Evolutionary conservation across 352 stramenopile species (phyloP), one percentile per base, ranked within the genome.

Genomic region (Pythium folliculosum): DNA sequence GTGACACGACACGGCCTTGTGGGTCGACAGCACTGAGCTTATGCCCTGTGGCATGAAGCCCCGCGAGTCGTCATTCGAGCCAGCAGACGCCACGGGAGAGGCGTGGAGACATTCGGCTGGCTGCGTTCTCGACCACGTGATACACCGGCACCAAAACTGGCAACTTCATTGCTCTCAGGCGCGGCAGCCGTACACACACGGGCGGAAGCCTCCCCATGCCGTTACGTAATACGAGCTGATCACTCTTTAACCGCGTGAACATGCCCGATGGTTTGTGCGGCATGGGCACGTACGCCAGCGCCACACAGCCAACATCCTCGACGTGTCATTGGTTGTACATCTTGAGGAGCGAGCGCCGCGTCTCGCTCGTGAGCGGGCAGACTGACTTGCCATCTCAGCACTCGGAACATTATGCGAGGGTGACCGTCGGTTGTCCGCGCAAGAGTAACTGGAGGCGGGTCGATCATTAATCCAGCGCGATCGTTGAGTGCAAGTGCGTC

Each of bases 301-400:
- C 87, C 13, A 91, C 86, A 57, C 84, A 93, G 54, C 94, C 88
- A 22, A 96, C 57, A 58, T 96, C 88, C 71, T 96, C 88, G 14
- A 93, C 86, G 13, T 83, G 83, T 86, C 88, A 96, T 53, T 96
- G 86, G 58, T 94, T 90, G 70, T 94, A 96, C 86, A 96, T 94
- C n/a, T 96, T 86, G 16, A 94, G 71, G 52, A 96, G 94, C n/a
- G 74, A 65, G 6, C 82, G 84, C 45, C 90, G 77, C 67, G 91
- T 94, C 21, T 96, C 88, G 37, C 57, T 84, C 63, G 81, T n/a
- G n/a, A n/a, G n/a, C n/a, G n/a, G n/a, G n/a, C n/a, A n/a, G n/a
- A 96, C 94, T 0, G 84, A 94, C 50, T 94, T 93, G 27, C 88
- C 88, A 60, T 96, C 88, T 86, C 88, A 96, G 63, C 91, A 94